Base-by-base conservation (phyloP, 148 eudicot genomes). In the Fagopyrum homotropicum region DNA sequence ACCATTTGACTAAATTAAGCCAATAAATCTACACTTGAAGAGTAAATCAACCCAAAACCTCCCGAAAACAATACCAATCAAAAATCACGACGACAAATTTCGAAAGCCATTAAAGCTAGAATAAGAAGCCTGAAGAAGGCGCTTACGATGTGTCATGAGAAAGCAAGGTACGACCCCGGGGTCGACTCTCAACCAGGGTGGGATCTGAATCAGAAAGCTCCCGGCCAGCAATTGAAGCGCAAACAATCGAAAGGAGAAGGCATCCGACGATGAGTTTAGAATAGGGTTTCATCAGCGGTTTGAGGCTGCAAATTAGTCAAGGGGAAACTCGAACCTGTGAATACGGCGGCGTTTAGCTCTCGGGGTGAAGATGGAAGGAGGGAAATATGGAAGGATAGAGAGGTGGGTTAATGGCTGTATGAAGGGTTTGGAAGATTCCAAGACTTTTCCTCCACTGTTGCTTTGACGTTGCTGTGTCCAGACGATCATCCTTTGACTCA, bases 191-290 rank as follows among this genome's bases (percentile, higher is more conserved):
- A 72, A 72, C 9, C 16, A 72, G 54, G 52, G 54, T 35, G 19
- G 55, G 74, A 46, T 72, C 74, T 11, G 54, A 40, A 46, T 19
- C 45, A 19, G 74, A 72, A 72, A 72, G 51, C 74, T 72, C 74
- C 52, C 74, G 74, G 3, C 74, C 74, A 9, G 74, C 17, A 47
- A 52, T 46, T 30, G 47, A 26, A 72, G 47, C 74, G 54, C 74
- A 29, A 11, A 72, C n/a, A 1, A 72, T 17, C 54, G n/a, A 11
- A 19, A 72, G 55, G 40, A 72, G 17, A 16, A 72, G 35, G 74
- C 55, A 72, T 2, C 12, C 54, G 40, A 19, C 51, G 54, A 46
- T 8, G 54, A 72, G 15, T 4, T 46, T 72, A 6, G 40, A 72
- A 14, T 55, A 17, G 6, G 55, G 40, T 5, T 72, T 72, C 74